Conservation (phyloP, 805 yeast genomes). For the Pichia sporocuriosa region DNA sequence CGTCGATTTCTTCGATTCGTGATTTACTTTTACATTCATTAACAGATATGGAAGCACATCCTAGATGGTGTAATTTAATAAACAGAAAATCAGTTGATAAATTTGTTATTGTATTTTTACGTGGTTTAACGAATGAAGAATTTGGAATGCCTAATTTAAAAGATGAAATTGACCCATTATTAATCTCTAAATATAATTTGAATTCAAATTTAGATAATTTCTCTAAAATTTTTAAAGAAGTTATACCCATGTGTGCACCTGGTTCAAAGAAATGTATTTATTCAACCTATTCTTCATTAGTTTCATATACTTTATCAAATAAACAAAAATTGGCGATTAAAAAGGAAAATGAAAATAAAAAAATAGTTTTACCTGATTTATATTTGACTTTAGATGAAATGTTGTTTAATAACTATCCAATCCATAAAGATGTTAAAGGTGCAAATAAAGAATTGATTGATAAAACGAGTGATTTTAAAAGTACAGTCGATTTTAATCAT, state of each 20-base stretch:
- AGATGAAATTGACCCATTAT: conserved; percentile 11
- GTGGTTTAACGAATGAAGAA: conserved; percentile 51
- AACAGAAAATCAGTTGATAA: conserved; percentile 45
- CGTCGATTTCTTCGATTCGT: conserved; percentile 37
- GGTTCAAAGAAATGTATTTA: conserved; percentile 53
- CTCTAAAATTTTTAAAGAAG: conserved; percentile 32
- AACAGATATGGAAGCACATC: conserved; percentile 35
- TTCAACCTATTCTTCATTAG: conserved; percentile 49
- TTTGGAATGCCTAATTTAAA: conserved; percentile 30
- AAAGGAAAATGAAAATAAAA: conserved; percentile 29
- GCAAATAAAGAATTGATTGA: conserved; percentile 16
- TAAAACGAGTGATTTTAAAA: conserved; percentile 38
- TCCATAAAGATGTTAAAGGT: conserved; percentile 39
- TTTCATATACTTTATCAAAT: conserved; percentile 50
- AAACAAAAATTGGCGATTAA: conserved; percentile 42
- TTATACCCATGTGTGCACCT: conserved; percentile 53
- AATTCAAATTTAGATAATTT: conserved; percentile 29
- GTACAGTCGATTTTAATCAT: conserved; percentile 47
- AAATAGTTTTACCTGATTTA: conserved; percentile 47
- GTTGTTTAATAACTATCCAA: conserved; percentile 42
- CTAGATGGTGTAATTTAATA: conserved; percentile 43
- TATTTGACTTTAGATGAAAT: conserved; percentile 45
- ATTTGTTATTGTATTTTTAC: conserved; percentile 52
- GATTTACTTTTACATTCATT: conserved; percentile 39
- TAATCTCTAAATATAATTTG: conserved; percentile 7